A percentile compares a stretch with the other conserved stretches of the same genome.
phyloP scores from a whole-genome alignment of 345 rosid species.

The Rhodomyrtus tomentosa region DNA sequence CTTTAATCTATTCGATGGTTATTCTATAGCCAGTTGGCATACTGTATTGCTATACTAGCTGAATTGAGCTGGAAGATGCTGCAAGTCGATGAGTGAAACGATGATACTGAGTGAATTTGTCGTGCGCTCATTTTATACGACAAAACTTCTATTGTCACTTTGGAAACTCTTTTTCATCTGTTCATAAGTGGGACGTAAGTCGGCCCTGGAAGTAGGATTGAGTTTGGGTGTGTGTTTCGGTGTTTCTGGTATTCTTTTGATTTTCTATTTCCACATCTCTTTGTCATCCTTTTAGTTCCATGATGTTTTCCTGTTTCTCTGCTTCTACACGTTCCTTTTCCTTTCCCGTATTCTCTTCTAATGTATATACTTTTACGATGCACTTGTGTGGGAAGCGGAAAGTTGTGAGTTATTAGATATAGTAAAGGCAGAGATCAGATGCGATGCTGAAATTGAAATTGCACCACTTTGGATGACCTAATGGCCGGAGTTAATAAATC shows the following conservation, averaged over 20 bases:
- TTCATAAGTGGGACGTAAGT: not conserved
- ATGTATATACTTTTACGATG: not conserved
- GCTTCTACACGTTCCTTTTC: not conserved
- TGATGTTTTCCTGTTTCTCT: not conserved
- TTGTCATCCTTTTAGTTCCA: not conserved
- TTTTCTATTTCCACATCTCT: not conserved
- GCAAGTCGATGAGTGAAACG: not conserved
- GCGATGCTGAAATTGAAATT: not conserved
- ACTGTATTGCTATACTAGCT: not conserved
- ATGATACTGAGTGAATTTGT: not conserved
- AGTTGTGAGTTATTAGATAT: not conserved
- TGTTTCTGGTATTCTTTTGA: not conserved
- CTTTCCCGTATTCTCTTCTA: not conserved
- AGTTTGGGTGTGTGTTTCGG: not conserved
- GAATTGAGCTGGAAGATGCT: not conserved
- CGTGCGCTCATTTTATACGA: not conserved
- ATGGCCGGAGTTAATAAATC: not conserved
- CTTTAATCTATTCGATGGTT: not conserved
- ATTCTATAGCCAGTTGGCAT: not conserved
- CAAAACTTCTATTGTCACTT: not conserved
- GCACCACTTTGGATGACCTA: not conserved
- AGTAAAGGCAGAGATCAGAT: not conserved
- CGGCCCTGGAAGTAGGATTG: not conserved
- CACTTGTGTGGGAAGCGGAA: not conserved
- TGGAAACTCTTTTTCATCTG: not conserved